phyloP scores from a whole-genome alignment of 139 green algal genomes.

The Chlorella sp. region DNA sequence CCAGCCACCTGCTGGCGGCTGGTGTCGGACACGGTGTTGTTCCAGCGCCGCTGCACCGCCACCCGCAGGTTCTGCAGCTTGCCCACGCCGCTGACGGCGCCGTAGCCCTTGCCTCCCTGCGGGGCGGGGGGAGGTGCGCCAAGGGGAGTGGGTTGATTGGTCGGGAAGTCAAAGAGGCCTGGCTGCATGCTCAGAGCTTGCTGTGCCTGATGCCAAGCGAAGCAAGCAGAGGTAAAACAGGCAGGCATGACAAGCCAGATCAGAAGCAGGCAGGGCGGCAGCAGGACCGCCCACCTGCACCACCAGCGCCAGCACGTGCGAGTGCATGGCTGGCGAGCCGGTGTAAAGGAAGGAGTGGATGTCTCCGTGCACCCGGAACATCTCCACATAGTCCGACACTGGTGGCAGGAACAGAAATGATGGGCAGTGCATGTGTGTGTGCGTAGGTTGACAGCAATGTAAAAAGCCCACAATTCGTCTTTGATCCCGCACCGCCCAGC shows the following conservation, averaged over 20 bases:
- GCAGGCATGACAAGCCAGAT: no score
- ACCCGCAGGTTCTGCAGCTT: conserved; percentile 76
- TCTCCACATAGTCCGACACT: conserved; percentile 69
- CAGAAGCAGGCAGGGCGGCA: no score
- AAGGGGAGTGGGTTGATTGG: no score
- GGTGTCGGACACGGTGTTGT: conserved; percentile 72
- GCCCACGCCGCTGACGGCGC: conserved; percentile 50
- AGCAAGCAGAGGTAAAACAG: no score
- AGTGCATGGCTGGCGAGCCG: conserved; percentile 85
- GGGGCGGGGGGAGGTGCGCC: neutral
- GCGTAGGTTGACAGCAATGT: no score
- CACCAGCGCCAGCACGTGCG: conserved; percentile 82
- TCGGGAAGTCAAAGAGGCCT: neutral
- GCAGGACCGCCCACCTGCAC: conserved; percentile 56
- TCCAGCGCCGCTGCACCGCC: conserved; percentile 77
- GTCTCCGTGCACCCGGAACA: conserved; percentile 85
- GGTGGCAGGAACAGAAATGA: no score
- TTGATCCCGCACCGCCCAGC: no score
- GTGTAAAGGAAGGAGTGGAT: conserved; percentile 97
- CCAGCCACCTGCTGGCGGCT: conserved; percentile 49
- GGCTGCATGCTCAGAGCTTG: no score
- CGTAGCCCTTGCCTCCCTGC: conserved; percentile 30
- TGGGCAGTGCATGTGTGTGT: no score
- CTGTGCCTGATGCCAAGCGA: no score
- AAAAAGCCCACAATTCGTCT: no score